phyloP scores from a whole-genome alignment of 2,329 filamentous ascomycete genomes.

The Fusarium oxysporum region DNA sequence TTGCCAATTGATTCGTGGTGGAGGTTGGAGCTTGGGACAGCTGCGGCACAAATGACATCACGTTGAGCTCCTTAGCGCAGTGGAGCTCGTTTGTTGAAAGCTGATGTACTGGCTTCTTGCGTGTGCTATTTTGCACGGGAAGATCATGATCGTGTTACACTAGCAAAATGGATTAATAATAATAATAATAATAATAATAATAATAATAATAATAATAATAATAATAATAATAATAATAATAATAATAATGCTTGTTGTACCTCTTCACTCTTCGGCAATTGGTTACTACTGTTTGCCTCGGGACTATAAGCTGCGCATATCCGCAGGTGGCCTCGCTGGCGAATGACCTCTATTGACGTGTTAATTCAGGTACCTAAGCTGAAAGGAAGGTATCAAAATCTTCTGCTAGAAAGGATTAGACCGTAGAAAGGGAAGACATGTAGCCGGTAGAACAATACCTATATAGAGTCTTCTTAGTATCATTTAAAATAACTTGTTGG shows the following conservation, averaged over 20 bases:
- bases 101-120: neutral
- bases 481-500: neutral
- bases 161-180: neutral
- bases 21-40: constrained; percentile 23
- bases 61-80: constrained; percentile 27
- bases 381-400: neutral
- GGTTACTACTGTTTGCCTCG: neutral
- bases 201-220: neutral
- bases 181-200: neutral
- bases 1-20: constrained; percentile 13
- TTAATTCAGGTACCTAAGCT: neutral
- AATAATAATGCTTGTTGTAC: neutral
- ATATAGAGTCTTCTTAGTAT: neutral
- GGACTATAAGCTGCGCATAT: neutral
- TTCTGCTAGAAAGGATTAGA: neutral
- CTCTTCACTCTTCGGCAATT: neutral
- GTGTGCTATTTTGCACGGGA: neutral
- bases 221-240: neutral
- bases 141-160: neutral
- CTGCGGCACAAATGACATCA: constrained; percentile 42
- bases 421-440: neutral
- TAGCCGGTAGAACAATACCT: neutral
- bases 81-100: neutral
- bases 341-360: neutral
- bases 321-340: neutral